Evolutionary conservation across 2,329 filamentous ascomycete genomes (phyloP).

Genomic region (Exophiala sideris): DNA sequence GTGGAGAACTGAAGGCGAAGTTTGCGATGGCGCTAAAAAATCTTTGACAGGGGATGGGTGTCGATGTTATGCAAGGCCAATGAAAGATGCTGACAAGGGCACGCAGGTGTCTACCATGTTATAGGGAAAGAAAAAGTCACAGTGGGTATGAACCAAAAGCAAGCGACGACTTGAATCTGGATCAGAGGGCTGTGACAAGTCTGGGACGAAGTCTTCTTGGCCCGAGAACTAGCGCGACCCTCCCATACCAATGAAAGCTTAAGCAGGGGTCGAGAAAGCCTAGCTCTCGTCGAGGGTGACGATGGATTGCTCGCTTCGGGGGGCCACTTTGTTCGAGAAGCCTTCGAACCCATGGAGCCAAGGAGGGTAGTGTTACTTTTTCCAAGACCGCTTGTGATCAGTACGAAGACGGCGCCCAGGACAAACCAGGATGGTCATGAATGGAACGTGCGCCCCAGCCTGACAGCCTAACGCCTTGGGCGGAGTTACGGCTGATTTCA

Average conservation of each 20-base stretch:
- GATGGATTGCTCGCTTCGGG: slow-evolving; percentile 7
- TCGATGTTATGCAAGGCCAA: background rate
- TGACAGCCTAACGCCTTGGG: background rate
- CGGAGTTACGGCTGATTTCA: slow-evolving; percentile 5
- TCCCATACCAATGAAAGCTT: slow-evolving; percentile 1
- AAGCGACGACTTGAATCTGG: background rate
- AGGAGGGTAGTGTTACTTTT: slow-evolving; percentile 6
- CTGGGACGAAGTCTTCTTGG: no score
- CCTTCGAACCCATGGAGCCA: slow-evolving; percentile 6
- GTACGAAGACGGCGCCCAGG: background rate
- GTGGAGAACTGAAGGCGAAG: background rate
- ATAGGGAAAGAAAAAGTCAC: no score
- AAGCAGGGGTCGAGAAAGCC: slow-evolving; percentile 2
- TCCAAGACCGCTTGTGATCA: background rate
- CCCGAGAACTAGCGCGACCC: no score
- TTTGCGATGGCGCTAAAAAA: background rate
- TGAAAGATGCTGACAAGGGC: background rate
- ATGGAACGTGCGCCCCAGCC: slow-evolving; percentile 13
- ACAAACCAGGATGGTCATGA: slow-evolving; percentile 12
- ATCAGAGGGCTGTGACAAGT: no score
- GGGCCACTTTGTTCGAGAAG: slow-evolving; percentile 20
- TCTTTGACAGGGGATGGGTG: no score
- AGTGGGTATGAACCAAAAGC: background rate
- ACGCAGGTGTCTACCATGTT: background rate
- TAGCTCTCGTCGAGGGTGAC: background rate